phyloP scores from a whole-genome alignment of 2,329 filamentous ascomycete species.

The Xylaria hypoxylon region DNA sequence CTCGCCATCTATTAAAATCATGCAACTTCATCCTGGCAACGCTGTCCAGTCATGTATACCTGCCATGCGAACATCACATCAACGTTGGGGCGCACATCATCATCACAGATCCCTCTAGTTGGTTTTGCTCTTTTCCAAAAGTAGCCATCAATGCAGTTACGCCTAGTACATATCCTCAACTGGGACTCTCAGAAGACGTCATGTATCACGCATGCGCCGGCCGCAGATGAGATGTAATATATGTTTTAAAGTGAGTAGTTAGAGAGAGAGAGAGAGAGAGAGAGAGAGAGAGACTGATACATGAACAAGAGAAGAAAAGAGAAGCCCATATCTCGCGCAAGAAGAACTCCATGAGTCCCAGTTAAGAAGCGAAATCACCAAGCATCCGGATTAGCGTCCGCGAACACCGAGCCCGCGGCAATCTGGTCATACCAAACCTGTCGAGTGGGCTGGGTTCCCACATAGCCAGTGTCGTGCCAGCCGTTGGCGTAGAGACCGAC shows the following conservation, averaged over 20 bases:
- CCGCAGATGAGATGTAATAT: neutral
- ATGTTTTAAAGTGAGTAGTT: neutral
- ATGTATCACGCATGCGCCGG: no score
- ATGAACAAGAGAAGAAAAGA: neutral
- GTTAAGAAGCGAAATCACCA: slow-evolving; percentile 27
- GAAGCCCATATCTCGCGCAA: neutral
- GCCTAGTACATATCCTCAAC: neutral
- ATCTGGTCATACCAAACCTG: slow-evolving; percentile 65
- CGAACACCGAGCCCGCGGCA: slow-evolving; percentile 56
- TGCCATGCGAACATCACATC: neutral
- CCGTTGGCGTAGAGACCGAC: slow-evolving; percentile 63
- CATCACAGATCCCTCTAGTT: neutral
- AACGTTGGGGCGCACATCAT: neutral
- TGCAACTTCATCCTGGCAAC: neutral
- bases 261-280: neutral
- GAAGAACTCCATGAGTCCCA: neutral
- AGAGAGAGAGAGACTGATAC: neutral
- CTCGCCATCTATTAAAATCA: neutral
- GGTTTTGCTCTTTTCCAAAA: neutral
- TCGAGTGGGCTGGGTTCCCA: slow-evolving; percentile 48
- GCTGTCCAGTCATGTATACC: neutral
- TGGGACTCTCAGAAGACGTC: neutral
- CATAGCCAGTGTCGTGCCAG: slow-evolving; percentile 58
- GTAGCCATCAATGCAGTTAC: neutral
- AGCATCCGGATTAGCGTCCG: slow-evolving; percentile 53